Evolutionary conservation across 1,139 yeast genomes (phyloP).

Genomic region (Saccharomyces uvarum): DNA sequence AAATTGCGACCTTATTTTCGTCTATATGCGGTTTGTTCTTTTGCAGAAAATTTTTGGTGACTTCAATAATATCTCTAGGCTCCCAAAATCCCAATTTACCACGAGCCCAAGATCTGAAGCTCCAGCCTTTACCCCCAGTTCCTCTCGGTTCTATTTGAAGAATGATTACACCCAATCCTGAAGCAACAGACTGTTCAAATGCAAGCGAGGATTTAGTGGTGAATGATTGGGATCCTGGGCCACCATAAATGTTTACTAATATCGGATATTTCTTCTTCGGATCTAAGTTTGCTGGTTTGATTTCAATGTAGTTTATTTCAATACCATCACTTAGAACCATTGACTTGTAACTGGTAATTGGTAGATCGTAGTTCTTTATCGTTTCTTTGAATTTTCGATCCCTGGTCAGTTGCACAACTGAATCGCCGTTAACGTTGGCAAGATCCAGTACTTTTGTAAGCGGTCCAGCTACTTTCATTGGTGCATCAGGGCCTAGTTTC

Average conservation of each 20-base stretch:
- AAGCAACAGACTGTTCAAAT: constrained; percentile 63
- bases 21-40: constrained; percentile 50
- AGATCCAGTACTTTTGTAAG: constrained; percentile 18
- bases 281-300: constrained; percentile 64
- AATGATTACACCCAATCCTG: constrained; percentile 65
- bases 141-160: constrained; percentile 91
- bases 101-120: constrained; percentile 57
- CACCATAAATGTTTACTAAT: constrained; percentile 81
- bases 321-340: constrained; percentile 43
- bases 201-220: constrained; percentile 47
- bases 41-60: constrained; percentile 54
- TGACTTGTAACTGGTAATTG: constrained; percentile 46
- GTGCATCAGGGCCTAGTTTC: constrained; percentile 24
- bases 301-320: constrained; percentile 62
- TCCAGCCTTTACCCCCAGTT: constrained; percentile 85
- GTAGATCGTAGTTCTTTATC: constrained; percentile 40
- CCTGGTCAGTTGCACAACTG: constrained; percentile 22
- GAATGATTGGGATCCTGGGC: constrained; percentile 84
- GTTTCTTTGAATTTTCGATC: constrained; percentile 30
- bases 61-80: constrained; percentile 67
- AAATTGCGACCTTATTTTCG: constrained; percentile 60
- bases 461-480: constrained; percentile 23
- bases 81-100: constrained; percentile 79
- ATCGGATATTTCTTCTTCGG: constrained; percentile 60
- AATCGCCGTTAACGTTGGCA: constrained; percentile 8